phyloP scores from a whole-genome alignment of 2,329 filamentous ascomycete genomes.

The Botrytis fabae region DNA sequence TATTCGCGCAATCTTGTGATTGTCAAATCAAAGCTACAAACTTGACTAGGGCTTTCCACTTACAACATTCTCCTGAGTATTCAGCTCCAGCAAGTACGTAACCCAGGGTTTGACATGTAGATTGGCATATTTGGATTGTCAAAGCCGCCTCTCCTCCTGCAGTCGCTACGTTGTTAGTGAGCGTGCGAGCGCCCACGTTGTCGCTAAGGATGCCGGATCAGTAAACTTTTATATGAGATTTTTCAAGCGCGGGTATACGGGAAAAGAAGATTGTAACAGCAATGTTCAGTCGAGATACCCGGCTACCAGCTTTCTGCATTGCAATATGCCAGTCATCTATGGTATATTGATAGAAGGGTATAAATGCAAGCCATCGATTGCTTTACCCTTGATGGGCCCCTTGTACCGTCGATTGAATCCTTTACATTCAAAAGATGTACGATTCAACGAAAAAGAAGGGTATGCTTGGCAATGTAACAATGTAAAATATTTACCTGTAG shows the following conservation, averaged over 20 bases:
- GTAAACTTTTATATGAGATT: background rate
- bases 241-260: background rate
- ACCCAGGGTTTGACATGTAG: conserved; percentile 31
- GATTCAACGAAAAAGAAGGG: background rate
- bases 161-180: conserved; percentile 24
- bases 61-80: conserved; percentile 48
- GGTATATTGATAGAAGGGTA: background rate
- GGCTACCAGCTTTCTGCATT: conserved; percentile 2
- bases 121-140: conserved; percentile 33
- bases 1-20: conserved; percentile 24
- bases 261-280: background rate
- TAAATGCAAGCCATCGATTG: conserved; percentile 2
- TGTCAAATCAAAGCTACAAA: conserved; percentile 7
- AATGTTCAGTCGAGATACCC: background rate
- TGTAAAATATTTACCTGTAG: conserved; percentile 18
- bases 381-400: background rate
- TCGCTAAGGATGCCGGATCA: conserved; percentile 17
- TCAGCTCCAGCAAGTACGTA: conserved; percentile 48
- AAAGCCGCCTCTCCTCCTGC: conserved; percentile 26
- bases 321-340: background rate
- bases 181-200: conserved; percentile 14
- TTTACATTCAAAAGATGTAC: background rate
- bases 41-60: conserved; percentile 16
- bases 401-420: background rate
- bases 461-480: conserved; percentile 19